Percentiles rank a stretch among this genome's conserved stretches.
These are phyloP conservation scores for Fusarium neocosmosporiellum DNA, from an alignment of 2,329 filamentous ascomycete genomes.

Conservation along the genomic window DNA sequence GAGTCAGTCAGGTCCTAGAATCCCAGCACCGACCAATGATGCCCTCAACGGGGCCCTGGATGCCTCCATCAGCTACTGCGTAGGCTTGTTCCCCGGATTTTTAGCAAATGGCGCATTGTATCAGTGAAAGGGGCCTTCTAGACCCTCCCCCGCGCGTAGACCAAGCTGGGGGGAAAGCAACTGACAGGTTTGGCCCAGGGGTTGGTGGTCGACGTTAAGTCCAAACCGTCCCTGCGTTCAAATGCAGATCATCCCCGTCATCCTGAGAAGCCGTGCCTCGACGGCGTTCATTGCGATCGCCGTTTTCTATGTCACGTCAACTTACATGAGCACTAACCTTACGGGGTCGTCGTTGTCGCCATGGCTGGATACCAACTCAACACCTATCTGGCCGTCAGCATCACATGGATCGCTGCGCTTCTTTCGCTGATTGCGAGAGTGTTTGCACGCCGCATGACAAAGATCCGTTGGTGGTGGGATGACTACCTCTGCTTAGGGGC, in stretches of 20 bases:
- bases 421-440: slow-evolving; percentile 34
- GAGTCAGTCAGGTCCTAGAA: slow-evolving; percentile 2
- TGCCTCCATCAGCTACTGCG: background rate
- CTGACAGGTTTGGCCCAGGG: background rate
- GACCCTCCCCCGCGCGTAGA: background rate
- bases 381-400: slow-evolving; percentile 23
- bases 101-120: background rate
- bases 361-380: slow-evolving; percentile 34
- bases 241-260: slow-evolving; percentile 33
- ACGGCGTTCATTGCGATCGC: background rate
- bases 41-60: background rate
- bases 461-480: slow-evolving; percentile 40
- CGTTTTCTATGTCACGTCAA: slow-evolving; percentile 1
- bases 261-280: background rate
- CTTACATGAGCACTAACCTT: background rate
- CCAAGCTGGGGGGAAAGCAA: background rate
- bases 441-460: slow-evolving; percentile 38
- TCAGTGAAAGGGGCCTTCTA: background rate
- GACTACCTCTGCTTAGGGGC: slow-evolving; percentile 38
- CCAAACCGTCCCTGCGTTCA: slow-evolving; percentile 15
- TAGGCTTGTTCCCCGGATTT: slow-evolving; percentile 2
- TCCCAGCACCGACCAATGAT: background rate
- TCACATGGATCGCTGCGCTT: slow-evolving; percentile 39
- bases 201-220: background rate
- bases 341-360: slow-evolving; percentile 3